Percentiles rank a stretch among this genome's conserved stretches.
phyloP scores from a whole-genome alignment of 2,329 filamentous ascomycete species.

The Onygenales sp. region DNA sequence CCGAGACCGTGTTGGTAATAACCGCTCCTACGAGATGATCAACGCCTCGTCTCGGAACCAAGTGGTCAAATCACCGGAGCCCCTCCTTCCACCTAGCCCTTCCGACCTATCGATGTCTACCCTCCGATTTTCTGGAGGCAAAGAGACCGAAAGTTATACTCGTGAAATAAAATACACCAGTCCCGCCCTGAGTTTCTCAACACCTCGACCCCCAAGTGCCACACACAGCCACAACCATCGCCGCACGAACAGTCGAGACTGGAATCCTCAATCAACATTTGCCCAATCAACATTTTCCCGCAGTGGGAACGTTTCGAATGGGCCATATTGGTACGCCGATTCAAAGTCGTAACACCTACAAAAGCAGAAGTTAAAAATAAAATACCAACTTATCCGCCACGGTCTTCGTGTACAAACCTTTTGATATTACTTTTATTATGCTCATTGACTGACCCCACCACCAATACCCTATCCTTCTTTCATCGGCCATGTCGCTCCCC shows the following conservation, averaged over 20 bases:
- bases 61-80: slow-evolving; percentile 24
- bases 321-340: neutral
- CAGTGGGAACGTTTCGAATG: neutral
- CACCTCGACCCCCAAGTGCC: slow-evolving; percentile 33
- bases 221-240: slow-evolving; percentile 8
- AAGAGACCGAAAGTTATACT: slow-evolving; percentile 27
- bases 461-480: too few species aligned
- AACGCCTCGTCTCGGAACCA: slow-evolving; percentile 14
- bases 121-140: slow-evolving; percentile 11
- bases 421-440: too few species aligned
- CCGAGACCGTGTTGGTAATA: slow-evolving; percentile 52
- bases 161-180: slow-evolving; percentile 38
- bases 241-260: slow-evolving; percentile 16
- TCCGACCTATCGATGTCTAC: slow-evolving; percentile 15
- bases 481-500: too few species aligned
- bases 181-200: slow-evolving; percentile 40
- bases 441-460: too few species aligned
- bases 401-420: too few species aligned
- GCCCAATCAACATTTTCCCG: slow-evolving; percentile 13
- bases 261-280: slow-evolving; percentile 29
- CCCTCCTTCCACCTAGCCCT: slow-evolving; percentile 20
- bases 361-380: neutral
- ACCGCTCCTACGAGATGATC: slow-evolving; percentile 74
- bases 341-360: neutral
- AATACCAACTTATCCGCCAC: neutral